Evolutionary conservation across 352 stramenopile species (phyloP).

Genomic region (Phytophthora ohioensis): DNA sequence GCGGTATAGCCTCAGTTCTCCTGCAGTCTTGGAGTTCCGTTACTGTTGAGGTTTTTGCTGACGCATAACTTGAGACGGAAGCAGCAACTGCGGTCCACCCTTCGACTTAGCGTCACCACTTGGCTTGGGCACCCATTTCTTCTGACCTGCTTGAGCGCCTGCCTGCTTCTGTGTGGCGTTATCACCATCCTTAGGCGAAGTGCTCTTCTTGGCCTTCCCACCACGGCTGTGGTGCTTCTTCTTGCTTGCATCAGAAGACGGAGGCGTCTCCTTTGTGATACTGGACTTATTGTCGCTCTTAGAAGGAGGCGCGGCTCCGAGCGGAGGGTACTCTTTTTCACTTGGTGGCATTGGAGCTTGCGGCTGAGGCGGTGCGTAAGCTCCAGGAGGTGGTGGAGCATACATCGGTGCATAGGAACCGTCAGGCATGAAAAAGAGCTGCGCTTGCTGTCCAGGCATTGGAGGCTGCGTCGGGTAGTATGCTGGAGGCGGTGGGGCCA

Average conservation of each 20-base stretch:
- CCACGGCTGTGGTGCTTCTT: conserved; percentile 27
- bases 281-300: conserved; percentile 25
- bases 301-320: conserved; percentile 21
- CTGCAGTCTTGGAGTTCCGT: not conserved
- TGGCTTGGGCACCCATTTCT: conserved; percentile 51
- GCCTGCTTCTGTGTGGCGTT: conserved; percentile 8
- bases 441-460: conserved; percentile 35
- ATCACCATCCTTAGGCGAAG: conserved; percentile 4
- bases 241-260: conserved; percentile 19
- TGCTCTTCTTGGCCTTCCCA: conserved; percentile 32
- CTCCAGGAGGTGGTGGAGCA: conserved; percentile 13
- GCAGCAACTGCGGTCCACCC: conserved; percentile 40
- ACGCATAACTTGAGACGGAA: conserved; percentile 62
- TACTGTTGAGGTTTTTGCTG: conserved; percentile 55
- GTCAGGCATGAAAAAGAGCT: conserved; percentile 44
- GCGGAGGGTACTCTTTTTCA: conserved; percentile 44
- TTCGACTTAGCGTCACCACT: conserved; percentile 26
- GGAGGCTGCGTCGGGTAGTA: conserved; percentile 36
- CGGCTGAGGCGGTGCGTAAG: conserved; percentile 18
- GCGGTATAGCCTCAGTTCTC: not conserved
- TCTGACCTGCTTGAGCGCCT: conserved; percentile 18
- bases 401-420: conserved; percentile 48
- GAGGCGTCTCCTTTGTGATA: conserved; percentile 13
- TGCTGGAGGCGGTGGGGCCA: conserved; percentile 19
- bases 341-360: conserved; percentile 27